These are phyloP conservation scores for Syzygium oleosum DNA, from an alignment of 345 rosid species.

Conservation along the genomic window DNA sequence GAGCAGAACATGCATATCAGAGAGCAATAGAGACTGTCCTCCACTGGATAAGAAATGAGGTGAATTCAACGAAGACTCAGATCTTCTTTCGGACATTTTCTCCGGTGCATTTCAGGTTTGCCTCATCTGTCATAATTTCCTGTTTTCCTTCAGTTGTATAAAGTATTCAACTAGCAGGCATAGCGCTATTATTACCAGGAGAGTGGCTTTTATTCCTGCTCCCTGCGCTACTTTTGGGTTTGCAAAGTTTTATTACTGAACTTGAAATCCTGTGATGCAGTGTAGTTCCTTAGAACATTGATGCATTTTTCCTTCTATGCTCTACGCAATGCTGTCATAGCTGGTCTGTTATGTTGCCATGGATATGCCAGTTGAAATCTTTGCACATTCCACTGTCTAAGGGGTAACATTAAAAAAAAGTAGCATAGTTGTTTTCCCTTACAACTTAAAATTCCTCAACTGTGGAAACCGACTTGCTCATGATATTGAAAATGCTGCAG, in stretches of 20 bases:
- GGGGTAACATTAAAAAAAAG: background rate
- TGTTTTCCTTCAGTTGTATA: background rate
- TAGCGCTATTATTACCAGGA: background rate
- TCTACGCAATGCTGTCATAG: background rate
- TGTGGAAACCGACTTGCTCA: background rate
- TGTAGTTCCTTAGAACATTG: background rate
- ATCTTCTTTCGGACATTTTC: slow-evolving; percentile 41
- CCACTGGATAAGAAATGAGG: slow-evolving; percentile 25
- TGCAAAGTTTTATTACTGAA: background rate
- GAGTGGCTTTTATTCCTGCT: background rate
- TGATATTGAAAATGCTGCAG: slow-evolving; percentile 8
- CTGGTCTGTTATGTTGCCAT: background rate
- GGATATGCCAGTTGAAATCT: background rate
- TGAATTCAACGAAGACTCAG: slow-evolving; percentile 26
- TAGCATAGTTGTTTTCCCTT: background rate
- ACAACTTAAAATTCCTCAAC: background rate
- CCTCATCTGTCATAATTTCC: background rate
- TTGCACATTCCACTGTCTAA: background rate
- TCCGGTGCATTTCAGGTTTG: slow-evolving; percentile 42
- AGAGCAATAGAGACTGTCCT: slow-evolving; percentile 28
- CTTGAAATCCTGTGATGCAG: background rate
- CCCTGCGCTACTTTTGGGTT: background rate
- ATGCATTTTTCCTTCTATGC: background rate
- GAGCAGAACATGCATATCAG: slow-evolving; percentile 20
- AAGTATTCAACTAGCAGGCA: background rate